Evolutionary conservation across 2,329 filamentous ascomycete genomes (phyloP).

Genomic region (Plenodomus tracheiphilus): DNA sequence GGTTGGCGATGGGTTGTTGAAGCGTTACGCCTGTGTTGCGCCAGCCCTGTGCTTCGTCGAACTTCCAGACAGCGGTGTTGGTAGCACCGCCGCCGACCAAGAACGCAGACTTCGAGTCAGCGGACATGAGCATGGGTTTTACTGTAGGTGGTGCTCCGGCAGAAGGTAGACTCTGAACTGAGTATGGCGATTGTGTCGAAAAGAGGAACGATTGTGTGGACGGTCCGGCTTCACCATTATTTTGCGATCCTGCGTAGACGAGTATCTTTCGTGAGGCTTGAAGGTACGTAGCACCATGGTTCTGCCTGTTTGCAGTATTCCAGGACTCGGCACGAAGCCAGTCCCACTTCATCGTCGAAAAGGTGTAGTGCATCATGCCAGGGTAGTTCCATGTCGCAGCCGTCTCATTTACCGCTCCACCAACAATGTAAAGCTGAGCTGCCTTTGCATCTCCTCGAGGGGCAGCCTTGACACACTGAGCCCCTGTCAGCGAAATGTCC

Average conservation of each 20-base stretch:
- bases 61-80: conserved; percentile 73
- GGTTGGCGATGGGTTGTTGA: conserved; percentile 61
- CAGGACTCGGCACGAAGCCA: conserved; percentile 54
- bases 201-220: conserved; percentile 80
- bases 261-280: conserved; percentile 71
- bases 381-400: conserved; percentile 58
- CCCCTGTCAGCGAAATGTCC: conserved; percentile 73
- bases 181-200: conserved; percentile 65
- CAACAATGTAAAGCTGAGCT: conserved; percentile 77
- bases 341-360: conserved; percentile 61
- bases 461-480: conserved; percentile 73
- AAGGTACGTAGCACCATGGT: conserved; percentile 78
- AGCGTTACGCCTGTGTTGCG: conserved; percentile 67
- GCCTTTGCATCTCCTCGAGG: conserved; percentile 59
- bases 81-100: conserved; percentile 72
- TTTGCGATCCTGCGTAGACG: conserved; percentile 76
- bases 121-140: conserved; percentile 73
- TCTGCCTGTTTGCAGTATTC: conserved; percentile 68
- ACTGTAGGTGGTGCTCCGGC: conserved; percentile 61
- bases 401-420: conserved; percentile 58
- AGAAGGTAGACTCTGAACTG: conserved; percentile 56
- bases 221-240: conserved; percentile 55
- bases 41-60: conserved; percentile 68
- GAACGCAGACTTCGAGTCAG: conserved; percentile 70
- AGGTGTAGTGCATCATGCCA: conserved; percentile 73